A percentile compares a stretch with the other conserved stretches of the same genome.
phyloP scores from a whole-genome alignment of 2,329 filamentous ascomycete species.

The Colletotrichum trifolii region DNA sequence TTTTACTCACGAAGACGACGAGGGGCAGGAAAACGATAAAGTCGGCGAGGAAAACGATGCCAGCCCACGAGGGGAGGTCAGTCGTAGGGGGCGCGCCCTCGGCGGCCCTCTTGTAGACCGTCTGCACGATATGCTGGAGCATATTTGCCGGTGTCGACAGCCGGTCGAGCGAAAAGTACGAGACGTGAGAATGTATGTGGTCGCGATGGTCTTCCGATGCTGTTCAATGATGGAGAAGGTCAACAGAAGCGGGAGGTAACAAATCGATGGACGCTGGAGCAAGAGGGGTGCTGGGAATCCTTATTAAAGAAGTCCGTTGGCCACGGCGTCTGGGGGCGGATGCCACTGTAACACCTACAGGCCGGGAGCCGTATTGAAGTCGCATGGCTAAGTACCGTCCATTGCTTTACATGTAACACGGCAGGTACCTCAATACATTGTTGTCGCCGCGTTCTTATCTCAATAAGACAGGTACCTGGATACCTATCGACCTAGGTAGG shows the following conservation, averaged over 20 bases:
- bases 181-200: neutral
- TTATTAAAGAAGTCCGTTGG: slow-evolving; percentile 20
- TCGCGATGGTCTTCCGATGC: neutral
- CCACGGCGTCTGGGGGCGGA: slow-evolving; percentile 13
- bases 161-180: neutral
- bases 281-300: slow-evolving; percentile 10
- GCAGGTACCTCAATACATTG: too few species aligned
- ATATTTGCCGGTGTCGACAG: slow-evolving; percentile 1
- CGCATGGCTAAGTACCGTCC: too few species aligned
- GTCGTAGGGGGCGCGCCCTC: slow-evolving; percentile 40
- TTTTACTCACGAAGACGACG: slow-evolving; percentile 52
- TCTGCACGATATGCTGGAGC: slow-evolving; percentile 20
- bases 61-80: slow-evolving; percentile 54
- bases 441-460: too few species aligned
- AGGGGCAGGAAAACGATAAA: slow-evolving; percentile 58
- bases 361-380: neutral
- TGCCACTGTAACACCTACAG: neutral
- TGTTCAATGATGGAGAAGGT: neutral
- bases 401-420: too few species aligned
- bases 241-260: slow-evolving; percentile 9
- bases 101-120: slow-evolving; percentile 49
- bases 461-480: neutral
- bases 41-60: slow-evolving; percentile 51
- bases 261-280: neutral
- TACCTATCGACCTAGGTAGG: neutral